Conservation (phyloP, 2,329 filamentous ascomycete species). For the Thermothelomyces thermophilus region DNA sequence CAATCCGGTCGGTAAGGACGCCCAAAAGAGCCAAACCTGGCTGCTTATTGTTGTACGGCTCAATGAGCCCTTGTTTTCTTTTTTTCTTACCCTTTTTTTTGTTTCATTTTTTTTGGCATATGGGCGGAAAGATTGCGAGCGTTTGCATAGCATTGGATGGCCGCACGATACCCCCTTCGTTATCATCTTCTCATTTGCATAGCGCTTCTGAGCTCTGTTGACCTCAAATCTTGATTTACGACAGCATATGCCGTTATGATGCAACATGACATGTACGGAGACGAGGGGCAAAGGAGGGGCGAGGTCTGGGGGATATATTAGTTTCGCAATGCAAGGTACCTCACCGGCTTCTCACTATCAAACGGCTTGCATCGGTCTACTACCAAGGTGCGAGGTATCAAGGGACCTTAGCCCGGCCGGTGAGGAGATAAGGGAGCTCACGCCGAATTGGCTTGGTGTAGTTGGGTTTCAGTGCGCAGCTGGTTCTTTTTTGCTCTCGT, state of each 20-base stretch:
- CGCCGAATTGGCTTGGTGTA: background rate
- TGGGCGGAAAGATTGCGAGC: background rate
- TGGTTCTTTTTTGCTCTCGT: conserved; percentile 1
- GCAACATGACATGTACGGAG: no score
- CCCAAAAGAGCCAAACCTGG: no score
- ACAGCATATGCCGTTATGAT: no score
- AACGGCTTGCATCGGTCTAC: conserved; percentile 10
- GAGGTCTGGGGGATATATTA: no score
- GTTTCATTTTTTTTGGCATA: background rate
- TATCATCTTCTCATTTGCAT: conserved; percentile 11
- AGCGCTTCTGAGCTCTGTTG: background rate
- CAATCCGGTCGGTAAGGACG: background rate
- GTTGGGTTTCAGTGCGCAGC: conserved; percentile 1
- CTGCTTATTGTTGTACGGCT: no score
- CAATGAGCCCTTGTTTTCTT: background rate
- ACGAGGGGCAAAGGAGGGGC: no score
- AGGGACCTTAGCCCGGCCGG: background rate
- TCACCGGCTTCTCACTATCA: background rate
- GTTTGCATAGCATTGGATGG: conserved; percentile 6
- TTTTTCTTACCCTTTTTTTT: background rate
- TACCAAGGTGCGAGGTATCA: background rate
- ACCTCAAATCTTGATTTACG: no score
- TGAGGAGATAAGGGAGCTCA: background rate
- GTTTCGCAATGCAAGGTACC: background rate
- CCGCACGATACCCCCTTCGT: conserved; percentile 9